These are phyloP conservation scores for Acmispon strigosus DNA, from an alignment of 306 rosid genomes.

Conservation along the genomic window DNA sequence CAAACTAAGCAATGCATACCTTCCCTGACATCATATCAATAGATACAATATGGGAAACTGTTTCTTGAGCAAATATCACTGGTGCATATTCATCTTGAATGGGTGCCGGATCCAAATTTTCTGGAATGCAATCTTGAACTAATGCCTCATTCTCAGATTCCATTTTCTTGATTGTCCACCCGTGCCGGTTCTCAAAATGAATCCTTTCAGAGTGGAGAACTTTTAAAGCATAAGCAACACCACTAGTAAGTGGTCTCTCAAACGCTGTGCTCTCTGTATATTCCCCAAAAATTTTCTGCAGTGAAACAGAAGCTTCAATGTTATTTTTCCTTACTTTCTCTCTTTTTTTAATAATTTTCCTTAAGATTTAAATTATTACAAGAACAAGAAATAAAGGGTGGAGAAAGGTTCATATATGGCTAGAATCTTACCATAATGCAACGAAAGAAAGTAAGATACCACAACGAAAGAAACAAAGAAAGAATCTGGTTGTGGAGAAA, in stretches of 20 bases:
- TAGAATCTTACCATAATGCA: background rate
- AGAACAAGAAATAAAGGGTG: background rate
- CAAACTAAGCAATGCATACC: conserved; percentile 42
- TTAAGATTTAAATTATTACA: background rate
- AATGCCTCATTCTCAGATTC: conserved; percentile 79
- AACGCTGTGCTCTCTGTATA: conserved; percentile 88
- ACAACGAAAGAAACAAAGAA: background rate
- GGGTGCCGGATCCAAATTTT: conserved; percentile 86
- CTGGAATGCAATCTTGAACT: conserved; percentile 91
- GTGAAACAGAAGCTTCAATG: conserved; percentile 12
- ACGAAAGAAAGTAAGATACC: background rate
- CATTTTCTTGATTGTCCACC: conserved; percentile 94
- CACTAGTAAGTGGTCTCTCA: conserved; percentile 96
- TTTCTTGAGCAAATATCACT: conserved; percentile 96
- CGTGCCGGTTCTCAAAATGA: conserved; percentile 69
- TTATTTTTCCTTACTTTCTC: conserved; percentile 4
- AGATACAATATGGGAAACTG: conserved; percentile 96
- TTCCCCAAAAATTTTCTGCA: conserved; percentile 81
- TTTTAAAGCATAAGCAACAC: conserved; percentile 94
- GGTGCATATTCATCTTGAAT: conserved; percentile 97
- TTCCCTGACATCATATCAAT: conserved; percentile 99
- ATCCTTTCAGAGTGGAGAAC: conserved; percentile 76
- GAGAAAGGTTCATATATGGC: background rate
- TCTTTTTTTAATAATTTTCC: background rate
- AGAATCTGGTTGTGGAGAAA: background rate